phyloP scores from a whole-genome alignment of 306 rosid genomes.

The Prunus campanulata region DNA sequence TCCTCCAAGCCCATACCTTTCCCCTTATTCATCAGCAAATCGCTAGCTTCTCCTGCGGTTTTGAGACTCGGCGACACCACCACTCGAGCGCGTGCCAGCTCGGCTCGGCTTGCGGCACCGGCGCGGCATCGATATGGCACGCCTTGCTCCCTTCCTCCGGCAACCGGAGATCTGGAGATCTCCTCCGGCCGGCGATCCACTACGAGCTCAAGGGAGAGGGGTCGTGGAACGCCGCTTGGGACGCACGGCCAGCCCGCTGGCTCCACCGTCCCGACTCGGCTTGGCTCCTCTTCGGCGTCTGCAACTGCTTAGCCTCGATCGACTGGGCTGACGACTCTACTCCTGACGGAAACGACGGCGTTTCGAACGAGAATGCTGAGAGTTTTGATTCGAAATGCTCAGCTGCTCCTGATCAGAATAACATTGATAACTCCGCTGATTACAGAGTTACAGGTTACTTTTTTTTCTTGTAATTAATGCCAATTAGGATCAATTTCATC shows the following conservation, averaged over 20 bases:
- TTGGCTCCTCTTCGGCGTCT: slow-evolving; percentile 88
- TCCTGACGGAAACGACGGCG: slow-evolving; percentile 12
- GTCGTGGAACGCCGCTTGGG: slow-evolving; percentile 92
- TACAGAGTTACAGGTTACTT: slow-evolving; percentile 69
- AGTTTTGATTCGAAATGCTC: slow-evolving; percentile 13
- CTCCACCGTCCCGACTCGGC: slow-evolving; percentile 84
- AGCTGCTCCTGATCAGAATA: not conserved
- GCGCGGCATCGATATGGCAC: slow-evolving; percentile 85
- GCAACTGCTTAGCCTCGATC: slow-evolving; percentile 74
- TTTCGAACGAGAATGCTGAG: slow-evolving; percentile 20
- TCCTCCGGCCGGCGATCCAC: slow-evolving; percentile 26
- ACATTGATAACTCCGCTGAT: slow-evolving; percentile 41
- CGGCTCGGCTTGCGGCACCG: slow-evolving; percentile 21
- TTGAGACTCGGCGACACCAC: slow-evolving; percentile 16
- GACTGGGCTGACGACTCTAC: slow-evolving; percentile 18
- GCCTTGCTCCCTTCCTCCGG: slow-evolving; percentile 56
- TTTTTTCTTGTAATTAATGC: not conserved
- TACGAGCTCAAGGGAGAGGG: slow-evolving; percentile 76
- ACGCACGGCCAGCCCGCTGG: slow-evolving; percentile 94
- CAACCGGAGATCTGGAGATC: slow-evolving; percentile 22
- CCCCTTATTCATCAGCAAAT: slow-evolving; percentile 20
- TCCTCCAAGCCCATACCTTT: slow-evolving; percentile 16
- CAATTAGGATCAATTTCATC: not conserved
- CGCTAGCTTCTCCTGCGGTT: not conserved
- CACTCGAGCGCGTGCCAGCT: slow-evolving; percentile 64